phyloP scores from a whole-genome alignment of 2,329 filamentous ascomycete species.

The Lachnellula arida region DNA sequence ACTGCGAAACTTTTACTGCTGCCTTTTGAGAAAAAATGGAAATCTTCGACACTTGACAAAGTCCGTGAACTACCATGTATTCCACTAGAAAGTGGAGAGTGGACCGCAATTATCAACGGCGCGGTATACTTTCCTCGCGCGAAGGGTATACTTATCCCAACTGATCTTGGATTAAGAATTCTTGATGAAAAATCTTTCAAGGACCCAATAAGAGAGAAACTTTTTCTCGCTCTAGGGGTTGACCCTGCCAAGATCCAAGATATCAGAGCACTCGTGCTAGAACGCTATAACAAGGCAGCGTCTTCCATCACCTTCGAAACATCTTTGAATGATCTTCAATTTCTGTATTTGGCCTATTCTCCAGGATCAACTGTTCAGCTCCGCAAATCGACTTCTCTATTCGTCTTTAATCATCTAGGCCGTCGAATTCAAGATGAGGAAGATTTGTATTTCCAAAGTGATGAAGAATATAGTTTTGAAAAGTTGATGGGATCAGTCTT shows the following conservation, averaged over 20 bases:
- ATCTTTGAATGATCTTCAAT: conserved; percentile 8
- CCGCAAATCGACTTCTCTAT: conserved; percentile 6
- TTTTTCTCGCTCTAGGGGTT: conserved; percentile 13
- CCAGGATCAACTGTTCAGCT: background rate
- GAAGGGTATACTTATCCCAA: conserved; percentile 11
- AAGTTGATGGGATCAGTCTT: conserved; percentile 7
- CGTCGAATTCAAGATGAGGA: conserved; percentile 1
- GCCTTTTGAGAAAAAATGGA: conserved; percentile 1
- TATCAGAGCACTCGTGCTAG: conserved; percentile 4
- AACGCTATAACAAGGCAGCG: conserved; percentile 2
- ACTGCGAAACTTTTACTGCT: background rate
- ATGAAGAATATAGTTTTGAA: conserved; percentile 8
- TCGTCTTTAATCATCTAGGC: conserved; percentile 4
- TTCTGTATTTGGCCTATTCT: conserved; percentile 9
- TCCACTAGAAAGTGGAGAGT: conserved; percentile 9
- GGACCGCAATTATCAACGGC: conserved; percentile 5
- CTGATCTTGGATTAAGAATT: conserved; percentile 13
- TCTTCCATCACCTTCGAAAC: conserved; percentile 1
- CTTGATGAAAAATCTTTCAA: conserved; percentile 5
- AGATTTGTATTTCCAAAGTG: conserved; percentile 12
- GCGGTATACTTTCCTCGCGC: conserved; percentile 12
- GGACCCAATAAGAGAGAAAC: conserved; percentile 7
- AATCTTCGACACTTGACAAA: background rate
- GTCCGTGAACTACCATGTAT: conserved; percentile 4
- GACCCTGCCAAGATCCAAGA: background rate